Conservation (phyloP, 2,329 filamentous ascomycete genomes). For the Ramularia collo-cygni region DNA sequence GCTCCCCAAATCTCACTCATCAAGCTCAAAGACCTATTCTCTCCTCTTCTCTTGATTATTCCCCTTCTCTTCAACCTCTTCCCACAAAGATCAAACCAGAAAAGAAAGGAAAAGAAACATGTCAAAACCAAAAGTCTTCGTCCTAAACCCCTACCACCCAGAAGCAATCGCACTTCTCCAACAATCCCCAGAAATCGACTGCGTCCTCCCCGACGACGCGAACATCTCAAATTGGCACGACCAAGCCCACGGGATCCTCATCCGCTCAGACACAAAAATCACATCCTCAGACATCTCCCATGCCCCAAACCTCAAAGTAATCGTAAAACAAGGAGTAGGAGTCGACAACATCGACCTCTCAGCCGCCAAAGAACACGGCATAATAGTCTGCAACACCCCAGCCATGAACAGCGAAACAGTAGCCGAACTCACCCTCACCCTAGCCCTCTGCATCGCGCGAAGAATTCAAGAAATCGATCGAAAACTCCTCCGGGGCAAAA, state of each 20-base stretch:
- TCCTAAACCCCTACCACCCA: constrained; percentile 26
- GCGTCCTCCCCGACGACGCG: constrained; percentile 19
- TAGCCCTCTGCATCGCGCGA: constrained; percentile 28
- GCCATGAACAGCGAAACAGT: constrained; percentile 38
- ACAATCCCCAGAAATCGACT: constrained; percentile 11
- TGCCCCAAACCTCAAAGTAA: constrained; percentile 33
- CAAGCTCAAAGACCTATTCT: constrained; percentile 6
- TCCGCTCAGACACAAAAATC: constrained; percentile 23
- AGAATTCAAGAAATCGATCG: constrained; percentile 28
- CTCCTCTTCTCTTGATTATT: no score
- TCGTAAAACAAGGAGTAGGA: constrained; percentile 43
- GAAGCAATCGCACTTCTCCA: constrained; percentile 21
- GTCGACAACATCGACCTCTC: constrained; percentile 42
- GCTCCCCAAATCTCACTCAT: not conserved
- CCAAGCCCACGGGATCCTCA: constrained; percentile 20
- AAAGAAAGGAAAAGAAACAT: no score
- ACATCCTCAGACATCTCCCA: constrained; percentile 17
- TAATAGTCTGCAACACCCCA: constrained; percentile 43
- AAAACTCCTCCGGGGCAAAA: constrained; percentile 19
- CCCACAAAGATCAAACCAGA: no score
- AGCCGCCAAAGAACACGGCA: constrained; percentile 37
- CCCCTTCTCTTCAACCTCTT: no score
- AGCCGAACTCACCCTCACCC: constrained; percentile 29
- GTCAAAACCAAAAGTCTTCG: constrained; percentile 16
- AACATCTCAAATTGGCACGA: constrained; percentile 14